phyloP scores from a whole-genome alignment of 805 yeast species.

The Cyberlindnera veronae region DNA sequence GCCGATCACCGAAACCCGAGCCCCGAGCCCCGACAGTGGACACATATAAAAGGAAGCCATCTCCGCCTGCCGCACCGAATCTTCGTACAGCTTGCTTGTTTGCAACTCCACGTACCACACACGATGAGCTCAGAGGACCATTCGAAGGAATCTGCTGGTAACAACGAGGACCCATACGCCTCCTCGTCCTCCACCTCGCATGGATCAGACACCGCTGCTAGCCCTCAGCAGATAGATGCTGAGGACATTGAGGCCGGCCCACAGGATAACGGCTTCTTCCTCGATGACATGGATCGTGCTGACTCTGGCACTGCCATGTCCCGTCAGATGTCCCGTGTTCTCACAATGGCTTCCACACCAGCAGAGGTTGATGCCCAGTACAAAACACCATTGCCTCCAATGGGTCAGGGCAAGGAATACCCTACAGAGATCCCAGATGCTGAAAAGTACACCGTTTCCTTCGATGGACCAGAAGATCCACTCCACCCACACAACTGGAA shows the following conservation, averaged over 20 bases:
- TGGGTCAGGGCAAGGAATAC: constrained; percentile 61
- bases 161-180: constrained; percentile 2
- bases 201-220: background rate
- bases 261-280: constrained; percentile 3
- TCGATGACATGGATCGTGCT: constrained; percentile 10
- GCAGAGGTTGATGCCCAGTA: constrained; percentile 29
- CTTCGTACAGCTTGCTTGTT: no score
- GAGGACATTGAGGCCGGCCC: constrained; percentile 10
- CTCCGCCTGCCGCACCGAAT: no score
- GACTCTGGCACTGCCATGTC: constrained; percentile 18
- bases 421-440: constrained; percentile 49
- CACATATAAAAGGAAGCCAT: no score
- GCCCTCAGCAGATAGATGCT: constrained; percentile 1
- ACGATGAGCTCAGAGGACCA: constrained; percentile 3
- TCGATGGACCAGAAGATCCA: constrained; percentile 79
- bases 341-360: constrained; percentile 36
- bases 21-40: no score
- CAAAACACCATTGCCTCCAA: constrained; percentile 43
- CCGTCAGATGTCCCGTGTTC: constrained; percentile 37
- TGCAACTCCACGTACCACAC: no score
- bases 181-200: background rate
- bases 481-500: constrained; percentile 80
- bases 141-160: constrained; percentile 12
- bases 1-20: no score
- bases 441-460: constrained; percentile 67